phyloP scores from a whole-genome alignment of 192 early-diverging fungal species.

The Linnemannia exigua region DNA sequence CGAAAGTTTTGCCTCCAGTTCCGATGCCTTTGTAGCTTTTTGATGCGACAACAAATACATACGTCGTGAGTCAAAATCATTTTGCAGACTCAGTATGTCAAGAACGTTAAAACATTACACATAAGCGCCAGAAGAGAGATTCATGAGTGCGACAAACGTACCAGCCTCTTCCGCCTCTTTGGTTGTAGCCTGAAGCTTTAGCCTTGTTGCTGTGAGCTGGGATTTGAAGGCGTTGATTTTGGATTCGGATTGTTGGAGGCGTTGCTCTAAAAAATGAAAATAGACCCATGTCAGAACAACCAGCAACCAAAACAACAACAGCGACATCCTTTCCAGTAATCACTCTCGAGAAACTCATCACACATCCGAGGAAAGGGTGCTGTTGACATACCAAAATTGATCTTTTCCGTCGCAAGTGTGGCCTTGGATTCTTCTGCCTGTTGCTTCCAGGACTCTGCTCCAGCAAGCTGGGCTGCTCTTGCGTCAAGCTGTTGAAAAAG shows the following conservation, averaged over 20 bases:
- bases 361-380: not conserved
- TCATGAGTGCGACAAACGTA: not conserved
- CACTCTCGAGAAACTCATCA: no score
- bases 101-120: not conserved
- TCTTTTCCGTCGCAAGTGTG: conserved; percentile 32
- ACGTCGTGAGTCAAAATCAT: not conserved
- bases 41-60: not conserved
- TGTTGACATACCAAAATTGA: conserved; percentile 34
- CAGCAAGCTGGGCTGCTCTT: conserved; percentile 19
- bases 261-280: conserved; percentile 34
- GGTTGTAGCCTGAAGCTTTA: conserved; percentile 22
- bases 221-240: conserved; percentile 34
- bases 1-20: conserved; percentile 26
- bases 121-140: not conserved
- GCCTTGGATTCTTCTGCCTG: conserved; percentile 49
- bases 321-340: no score
- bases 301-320: not conserved
- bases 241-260: conserved; percentile 37
- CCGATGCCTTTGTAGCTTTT: conserved; percentile 26
- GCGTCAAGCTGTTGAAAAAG: conserved; percentile 36
- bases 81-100: no score
- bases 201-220: conserved; percentile 16
- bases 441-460: conserved; percentile 31
- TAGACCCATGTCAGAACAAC: not conserved
- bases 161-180: conserved; percentile 36